Conservation (phyloP, 1,139 yeast genomes). For the Diutina ranongensis region DNA sequence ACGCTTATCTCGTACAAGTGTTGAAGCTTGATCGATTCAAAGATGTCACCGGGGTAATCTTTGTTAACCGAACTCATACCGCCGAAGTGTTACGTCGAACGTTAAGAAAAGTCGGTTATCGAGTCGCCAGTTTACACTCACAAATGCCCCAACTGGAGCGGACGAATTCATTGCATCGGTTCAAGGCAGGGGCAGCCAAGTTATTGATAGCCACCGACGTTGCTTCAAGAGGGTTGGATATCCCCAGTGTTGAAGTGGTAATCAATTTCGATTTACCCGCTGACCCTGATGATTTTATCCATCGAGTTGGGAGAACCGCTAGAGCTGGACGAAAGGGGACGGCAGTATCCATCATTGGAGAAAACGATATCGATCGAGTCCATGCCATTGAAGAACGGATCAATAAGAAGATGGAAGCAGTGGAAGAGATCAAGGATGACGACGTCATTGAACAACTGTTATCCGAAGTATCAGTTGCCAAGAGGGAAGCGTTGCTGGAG, state of each 20-base stretch:
- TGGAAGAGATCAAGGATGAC: constrained; percentile 62
- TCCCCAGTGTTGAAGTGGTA: constrained; percentile 83
- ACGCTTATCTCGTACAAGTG: constrained; percentile 68
- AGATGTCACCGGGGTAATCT: constrained; percentile 66
- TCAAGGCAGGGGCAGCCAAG: constrained; percentile 89
- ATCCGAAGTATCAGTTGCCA: constrained; percentile 64
- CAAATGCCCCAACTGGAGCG: constrained; percentile 92
- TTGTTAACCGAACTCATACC: constrained; percentile 81
- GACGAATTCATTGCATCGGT: constrained; percentile 80
- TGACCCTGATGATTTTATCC: constrained; percentile 93
- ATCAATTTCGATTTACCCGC: constrained; percentile 89
- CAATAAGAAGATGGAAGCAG: constrained; percentile 62
- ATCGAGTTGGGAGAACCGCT: constrained; percentile 99
- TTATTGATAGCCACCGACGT: constrained; percentile 91
- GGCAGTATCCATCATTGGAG: constrained; percentile 60
- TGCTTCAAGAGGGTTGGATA: constrained; percentile 95
- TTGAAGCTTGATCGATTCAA: constrained; percentile 51
- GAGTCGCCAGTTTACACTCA: constrained; percentile 87
- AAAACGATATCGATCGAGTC: constrained; percentile 71
- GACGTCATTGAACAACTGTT: constrained; percentile 62
- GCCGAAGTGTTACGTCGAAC: constrained; percentile 81
- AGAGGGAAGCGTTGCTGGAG: constrained; percentile 81
- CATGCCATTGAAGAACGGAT: constrained; percentile 82
- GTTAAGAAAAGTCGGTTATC: constrained; percentile 56
- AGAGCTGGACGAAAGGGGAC: constrained; percentile 79